phyloP scores from a whole-genome alignment of 768 basidiomycete species.

The Cubamyces sp. region DNA sequence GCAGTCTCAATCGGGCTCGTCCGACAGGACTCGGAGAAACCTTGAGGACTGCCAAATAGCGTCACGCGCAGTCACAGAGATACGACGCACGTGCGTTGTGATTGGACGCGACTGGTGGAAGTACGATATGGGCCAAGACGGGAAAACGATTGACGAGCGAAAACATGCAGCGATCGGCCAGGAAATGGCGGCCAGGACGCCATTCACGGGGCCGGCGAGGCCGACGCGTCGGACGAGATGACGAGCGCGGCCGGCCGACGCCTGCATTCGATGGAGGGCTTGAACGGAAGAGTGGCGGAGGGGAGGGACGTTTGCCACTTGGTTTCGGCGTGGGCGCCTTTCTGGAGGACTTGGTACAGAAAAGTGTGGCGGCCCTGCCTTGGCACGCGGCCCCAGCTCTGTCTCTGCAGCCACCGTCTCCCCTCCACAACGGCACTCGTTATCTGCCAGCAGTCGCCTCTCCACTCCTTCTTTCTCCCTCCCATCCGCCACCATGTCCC shows the following conservation, averaged over 20 bases:
- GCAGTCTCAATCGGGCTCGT: too few species aligned
- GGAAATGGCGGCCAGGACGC: not conserved
- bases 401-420: not conserved
- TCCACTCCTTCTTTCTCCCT: slow-evolving; percentile 16
- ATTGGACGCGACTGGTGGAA: slow-evolving; percentile 21
- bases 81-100: slow-evolving; percentile 25
- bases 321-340: slow-evolving; percentile 7
- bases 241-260: slow-evolving; percentile 1
- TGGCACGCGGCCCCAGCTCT: slow-evolving; percentile 19
- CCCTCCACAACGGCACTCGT: slow-evolving; percentile 10
- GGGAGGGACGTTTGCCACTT: not conserved
- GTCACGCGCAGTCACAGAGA: slow-evolving; percentile 2
- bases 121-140: not conserved
- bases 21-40: too few species aligned
- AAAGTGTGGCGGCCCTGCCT: slow-evolving; percentile 6
- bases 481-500: slow-evolving; percentile 22
- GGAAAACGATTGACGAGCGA: not conserved
- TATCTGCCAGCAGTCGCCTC: slow-evolving; percentile 19
- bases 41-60: not conserved
- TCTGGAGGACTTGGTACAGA: not conserved
- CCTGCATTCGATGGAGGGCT: not conserved
- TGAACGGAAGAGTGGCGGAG: not conserved
- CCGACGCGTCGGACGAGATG: not conserved
- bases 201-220: not conserved
- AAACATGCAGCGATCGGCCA: not conserved